Evolutionary conservation across 495 filamentous ascomycete genomes (phyloP), one percentile per base, ranked within the genome.

Genomic region (Pyronema domesticum): DNA sequence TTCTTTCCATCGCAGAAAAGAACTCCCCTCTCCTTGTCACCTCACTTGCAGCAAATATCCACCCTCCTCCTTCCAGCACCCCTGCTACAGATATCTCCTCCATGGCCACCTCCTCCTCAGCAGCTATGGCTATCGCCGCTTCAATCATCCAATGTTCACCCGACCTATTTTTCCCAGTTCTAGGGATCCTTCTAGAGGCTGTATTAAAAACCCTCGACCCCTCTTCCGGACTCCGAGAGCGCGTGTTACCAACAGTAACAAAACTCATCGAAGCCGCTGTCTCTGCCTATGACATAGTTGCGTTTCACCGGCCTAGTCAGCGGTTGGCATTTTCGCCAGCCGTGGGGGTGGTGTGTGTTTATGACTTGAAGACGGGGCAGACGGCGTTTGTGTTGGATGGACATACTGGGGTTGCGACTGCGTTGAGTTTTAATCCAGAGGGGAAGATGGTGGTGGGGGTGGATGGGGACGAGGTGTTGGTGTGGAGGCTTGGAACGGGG

Each of bases 221-320:
- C 7, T 54, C 36, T 23, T 55, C 48, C 3, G 60, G 60, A 3
- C 15, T 64, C 11, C 54, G 60, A 10, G 61, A 64, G 13, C 54
- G 55, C 11, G 60, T 64, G 6, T 37, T 64, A 15, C 60, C 61
- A 3, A 53, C 61, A 6, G 52, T 64, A 17, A 63, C 60, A 2
- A 55, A 64, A 8, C 42, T 64, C n/a, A 50, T 64, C 1, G 59
- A 60, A n/a, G 53, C 60, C 39, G 37, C 64, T 35, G 52, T 60
- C 1, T 44, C 60, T 14, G 57, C 57, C 3, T 64, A 64, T 39
- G 46, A 53, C 7, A 58, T 18, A 13, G 43, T 64, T 6, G 54
- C 62, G 14, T 64, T 64, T 48, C 62, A 64, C 58, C 62, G 61
- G 0, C 55, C 62, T 17, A 57, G 61, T 2, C 61, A 64, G n/a